phyloP scores from a whole-genome alignment of 1,284 basidiomycete genomes.

The Amylostereum areolatum region DNA sequence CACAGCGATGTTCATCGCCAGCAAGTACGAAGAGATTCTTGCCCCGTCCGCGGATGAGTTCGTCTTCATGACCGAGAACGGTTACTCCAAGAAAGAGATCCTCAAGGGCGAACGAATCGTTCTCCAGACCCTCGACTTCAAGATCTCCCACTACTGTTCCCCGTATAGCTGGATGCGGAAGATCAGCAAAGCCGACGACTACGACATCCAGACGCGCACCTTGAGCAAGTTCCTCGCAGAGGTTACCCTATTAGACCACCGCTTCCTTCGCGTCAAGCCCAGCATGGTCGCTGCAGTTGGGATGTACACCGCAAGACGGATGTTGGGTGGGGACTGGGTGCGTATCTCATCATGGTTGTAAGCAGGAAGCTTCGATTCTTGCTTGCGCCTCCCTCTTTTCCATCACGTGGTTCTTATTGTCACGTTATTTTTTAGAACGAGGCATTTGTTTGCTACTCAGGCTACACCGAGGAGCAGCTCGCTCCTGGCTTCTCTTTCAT shows the following conservation, averaged over 20 bases:
- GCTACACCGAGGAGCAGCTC: slow-evolving; percentile 88
- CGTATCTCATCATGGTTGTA: slow-evolving; percentile 31
- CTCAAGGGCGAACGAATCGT: slow-evolving; percentile 97
- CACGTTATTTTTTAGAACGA: slow-evolving; percentile 57
- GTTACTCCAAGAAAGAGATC: slow-evolving; percentile 92
- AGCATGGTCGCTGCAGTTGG: slow-evolving; percentile 95
- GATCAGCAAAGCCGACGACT: slow-evolving; percentile 99
- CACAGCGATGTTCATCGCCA: slow-evolving; percentile 95
- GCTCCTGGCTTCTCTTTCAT: slow-evolving; percentile 79
- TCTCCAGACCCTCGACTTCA: slow-evolving; percentile 90
- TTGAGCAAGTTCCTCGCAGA: slow-evolving; percentile 98
- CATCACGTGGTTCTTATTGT: slow-evolving; percentile 49
- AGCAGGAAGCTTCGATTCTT: slow-evolving; percentile 11
- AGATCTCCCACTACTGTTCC: slow-evolving; percentile 95
- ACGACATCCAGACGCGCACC: slow-evolving; percentile 96
- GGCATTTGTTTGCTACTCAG: slow-evolving; percentile 91
- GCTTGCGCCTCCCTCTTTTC: slow-evolving; percentile 13
- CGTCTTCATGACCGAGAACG: slow-evolving; percentile 95
- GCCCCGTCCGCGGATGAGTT: slow-evolving; percentile 93
- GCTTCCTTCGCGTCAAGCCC: slow-evolving; percentile 92
- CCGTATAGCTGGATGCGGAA: slow-evolving; percentile 99
- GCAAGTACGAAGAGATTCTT: slow-evolving; percentile 99
- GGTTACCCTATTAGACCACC: slow-evolving; percentile 89
- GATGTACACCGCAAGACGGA: slow-evolving; percentile 92
- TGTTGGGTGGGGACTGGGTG: slow-evolving; percentile 94